Evolutionary conservation across 2,329 filamentous ascomycete species (phyloP), one percentile per base, ranked within the genome.

Genomic region (Periconia sp.): DNA sequence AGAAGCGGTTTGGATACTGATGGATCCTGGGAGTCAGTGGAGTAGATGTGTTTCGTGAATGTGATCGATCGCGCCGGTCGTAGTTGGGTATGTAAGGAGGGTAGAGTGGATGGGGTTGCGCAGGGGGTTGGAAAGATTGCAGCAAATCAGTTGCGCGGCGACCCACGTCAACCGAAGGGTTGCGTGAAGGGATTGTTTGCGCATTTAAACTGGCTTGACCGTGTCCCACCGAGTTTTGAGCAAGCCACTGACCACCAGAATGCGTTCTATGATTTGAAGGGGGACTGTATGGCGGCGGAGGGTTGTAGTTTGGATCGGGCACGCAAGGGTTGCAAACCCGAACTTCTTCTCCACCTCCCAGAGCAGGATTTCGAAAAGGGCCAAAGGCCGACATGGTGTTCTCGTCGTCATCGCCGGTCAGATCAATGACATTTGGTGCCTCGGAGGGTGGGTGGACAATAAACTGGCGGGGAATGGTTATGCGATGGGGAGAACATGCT

Each of bases 391-490:
- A 63, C 66, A 64, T 66, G 43, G 50, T 55, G 52, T 58, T 67
- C 31, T 54, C 57, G 40, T 64, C 57, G n/a, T 71, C 69, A 19
- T 79, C 77, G 19, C 69, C 71, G 33, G 77, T 80, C 11, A 81
- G 66, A 66, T 81, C 77, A 41, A 81, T 68, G n/a, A 77, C 60
- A 52, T 57, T 61, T 7, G 56, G 52, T 1, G 18, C 50, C n/a
- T 49, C 53, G 17, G 69, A 78, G 64, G 66, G 60, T 2, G 90
- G 89, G 45, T 88, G 88, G 23, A 97, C 92, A 60, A 97, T 96
- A 71, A 91, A 97, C 69, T 94, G 90, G 60, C 92, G 85, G 1
- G 93, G 93, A 58, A 97, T 97, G 3, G 90, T 96, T 69, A 97
- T 97, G 56, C 92, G 85, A 73, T 97, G 93, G 3, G 93, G 93